phyloP scores from a whole-genome alignment of 768 basidiomycete species.

The Tremella fuciformis region DNA sequence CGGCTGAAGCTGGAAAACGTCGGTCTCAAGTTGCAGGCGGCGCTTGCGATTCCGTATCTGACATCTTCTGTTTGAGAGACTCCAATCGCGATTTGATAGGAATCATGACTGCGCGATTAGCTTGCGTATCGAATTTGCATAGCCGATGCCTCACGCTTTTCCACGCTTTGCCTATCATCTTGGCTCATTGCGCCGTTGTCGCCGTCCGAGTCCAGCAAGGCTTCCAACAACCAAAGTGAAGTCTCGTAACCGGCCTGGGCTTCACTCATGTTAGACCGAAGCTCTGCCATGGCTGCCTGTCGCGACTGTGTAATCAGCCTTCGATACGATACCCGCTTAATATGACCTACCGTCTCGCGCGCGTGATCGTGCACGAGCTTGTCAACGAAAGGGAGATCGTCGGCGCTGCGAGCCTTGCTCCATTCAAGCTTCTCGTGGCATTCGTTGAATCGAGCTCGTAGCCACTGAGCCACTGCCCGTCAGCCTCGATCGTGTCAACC shows the following conservation, averaged over 20 bases:
- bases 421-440: conserved; percentile 84
- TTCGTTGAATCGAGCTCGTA: conserved; percentile 88
- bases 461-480: conserved; percentile 64
- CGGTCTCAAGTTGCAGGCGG: no score
- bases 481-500: not conserved
- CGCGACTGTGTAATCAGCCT: conserved; percentile 63
- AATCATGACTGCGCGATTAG: conserved; percentile 26
- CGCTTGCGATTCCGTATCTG: conserved; percentile 10
- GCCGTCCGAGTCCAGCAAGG: conserved; percentile 65
- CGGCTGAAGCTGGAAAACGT: no score
- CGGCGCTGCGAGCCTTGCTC: conserved; percentile 55
- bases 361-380: conserved; percentile 91
- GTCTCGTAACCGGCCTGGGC: conserved; percentile 95
- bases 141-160: conserved; percentile 50
- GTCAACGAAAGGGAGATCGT: conserved; percentile 77
- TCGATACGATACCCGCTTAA: not conserved
- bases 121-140: not conserved
- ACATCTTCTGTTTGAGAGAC: conserved; percentile 33
- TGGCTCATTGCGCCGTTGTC: conserved; percentile 48
- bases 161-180: conserved; percentile 52
- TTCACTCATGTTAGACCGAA: conserved; percentile 74
- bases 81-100: conserved; percentile 34
- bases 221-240: conserved; percentile 88
- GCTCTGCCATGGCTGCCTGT: conserved; percentile 84
- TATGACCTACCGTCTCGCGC: conserved; percentile 64